Evolutionary conservation across 2,329 filamentous ascomycete species (phyloP), one percentile per base, ranked within the genome.

Genomic region (Ceratocystis diversiconidia): DNA sequence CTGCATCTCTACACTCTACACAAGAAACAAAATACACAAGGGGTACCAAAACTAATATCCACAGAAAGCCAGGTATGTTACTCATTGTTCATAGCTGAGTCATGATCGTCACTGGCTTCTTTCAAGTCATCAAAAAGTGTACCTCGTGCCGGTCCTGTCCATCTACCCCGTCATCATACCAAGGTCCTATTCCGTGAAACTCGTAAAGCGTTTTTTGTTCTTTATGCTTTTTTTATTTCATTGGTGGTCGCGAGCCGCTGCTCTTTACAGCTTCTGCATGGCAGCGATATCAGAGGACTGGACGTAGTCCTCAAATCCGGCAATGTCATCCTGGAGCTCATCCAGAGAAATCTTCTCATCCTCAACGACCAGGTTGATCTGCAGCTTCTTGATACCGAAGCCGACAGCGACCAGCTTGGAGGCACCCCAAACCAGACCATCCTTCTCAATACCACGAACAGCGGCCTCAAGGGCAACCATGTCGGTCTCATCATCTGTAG

Each of bases 321-420:
- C 69, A 73, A 97, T 95, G 81, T 89, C 74, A 75, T 90, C 85
- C 83, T 96, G 85, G 71, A 99, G 86, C 69, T 96, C 92, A 72
- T 87, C 84, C 70, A 89, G 77, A 71, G 89, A 92, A 75, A 99
- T 63, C 59, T 69, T 68, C 46, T 68, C 68, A 55, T 99, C 94
- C 83, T 97, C 94, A 70, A 97, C 81, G 72, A 97, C 91, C 72
- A 97, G 79, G 87, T 90, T 97, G 82, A 99, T 95, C 85, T 97
- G 92, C 70, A 99, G 86, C 85, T 97, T 97, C 84, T 89, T 94
- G 83, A 99, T 95, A 83, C 94, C 94, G 83, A 90, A 99, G 74
- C 92, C 92, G 73, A 99, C 87, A 71, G 92, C 77, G 63, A 95
- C 87, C 70, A 96, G 82, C 83, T 94, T 89, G 77, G 89, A 92